Conservation (phyloP, 1,284 basidiomycete species). For the Phellinidium pouzarii region DNA sequence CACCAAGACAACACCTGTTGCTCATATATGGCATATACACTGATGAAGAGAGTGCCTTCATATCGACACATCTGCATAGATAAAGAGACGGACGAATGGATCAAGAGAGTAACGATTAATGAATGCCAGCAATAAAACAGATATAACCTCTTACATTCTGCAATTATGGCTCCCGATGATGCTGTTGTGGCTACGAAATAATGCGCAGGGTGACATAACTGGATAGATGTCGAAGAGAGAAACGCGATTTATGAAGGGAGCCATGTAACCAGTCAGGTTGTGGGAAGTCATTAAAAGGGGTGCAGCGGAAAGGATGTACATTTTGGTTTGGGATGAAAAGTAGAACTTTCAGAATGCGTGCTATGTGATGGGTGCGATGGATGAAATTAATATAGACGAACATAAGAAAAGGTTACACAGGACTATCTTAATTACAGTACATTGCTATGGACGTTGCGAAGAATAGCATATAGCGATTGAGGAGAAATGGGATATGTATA, state of each 20-base stretch:
- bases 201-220: conserved; percentile 5
- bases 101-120: not conserved
- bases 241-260: not conserved
- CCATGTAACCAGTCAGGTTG: too few relatives aligned
- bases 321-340: not conserved
- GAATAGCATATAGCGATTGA: conserved; percentile 10
- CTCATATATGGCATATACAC: conserved; percentile 2
- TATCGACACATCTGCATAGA: too few relatives aligned
- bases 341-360: not conserved
- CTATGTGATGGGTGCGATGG: not conserved
- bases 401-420: too few relatives aligned
- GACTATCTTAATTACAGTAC: too few relatives aligned
- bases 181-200: conserved; percentile 1
- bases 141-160: conserved; percentile 3
- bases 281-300: too few relatives aligned
- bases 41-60: conserved; percentile 8
- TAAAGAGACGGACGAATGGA: too few relatives aligned
- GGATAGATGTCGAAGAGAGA: not conserved
- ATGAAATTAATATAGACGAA: not conserved
- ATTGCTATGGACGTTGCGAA: not conserved
- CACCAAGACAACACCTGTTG: not conserved
- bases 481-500: conserved; percentile 1
- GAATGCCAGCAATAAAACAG: not conserved
- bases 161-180: not conserved
- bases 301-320: too few relatives aligned